A percentile compares a stretch with the other conserved stretches of the same genome.
Conservation (phyloP, 371 early-diverging fungal species). For the Mortierella sp. region DNA sequence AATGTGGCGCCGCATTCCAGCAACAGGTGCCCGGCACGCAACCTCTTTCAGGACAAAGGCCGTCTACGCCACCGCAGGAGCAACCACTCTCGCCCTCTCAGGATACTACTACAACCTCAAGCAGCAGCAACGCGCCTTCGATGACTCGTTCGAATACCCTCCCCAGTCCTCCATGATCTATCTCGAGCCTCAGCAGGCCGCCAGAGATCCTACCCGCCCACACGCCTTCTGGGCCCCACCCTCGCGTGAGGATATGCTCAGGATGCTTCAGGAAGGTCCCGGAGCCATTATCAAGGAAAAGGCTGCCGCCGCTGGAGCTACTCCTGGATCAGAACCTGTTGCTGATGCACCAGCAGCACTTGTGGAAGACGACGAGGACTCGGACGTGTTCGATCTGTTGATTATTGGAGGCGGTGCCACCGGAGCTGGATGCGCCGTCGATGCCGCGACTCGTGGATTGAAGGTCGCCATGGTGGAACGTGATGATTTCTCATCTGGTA, state of each 20-base stretch:
- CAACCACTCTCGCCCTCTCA: conserved; percentile 38
- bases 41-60: conserved; percentile 32
- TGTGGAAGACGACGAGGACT: conserved; percentile 21
- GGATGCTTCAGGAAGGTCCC: conserved; percentile 66
- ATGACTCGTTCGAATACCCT: conserved; percentile 29
- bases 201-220: conserved; percentile 57
- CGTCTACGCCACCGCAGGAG: conserved; percentile 46
- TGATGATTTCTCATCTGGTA: conserved; percentile 96
- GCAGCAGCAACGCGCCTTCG: conserved; percentile 25
- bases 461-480: conserved; percentile 98
- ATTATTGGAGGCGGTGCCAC: conserved; percentile 99
- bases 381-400: conserved; percentile 89
- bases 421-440: conserved; percentile 97
- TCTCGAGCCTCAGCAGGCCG: conserved; percentile 41
- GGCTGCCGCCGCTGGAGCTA: conserved; percentile 23
- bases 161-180: conserved; percentile 54
- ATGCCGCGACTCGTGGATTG: conserved; percentile 97
- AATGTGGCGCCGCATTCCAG: conserved; percentile 56
- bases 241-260: conserved; percentile 79
- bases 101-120: conserved; percentile 44
- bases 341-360: conserved; percentile 16
- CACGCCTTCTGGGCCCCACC: conserved; percentile 82
- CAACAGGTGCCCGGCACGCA: conserved; percentile 36
- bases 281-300: conserved; percentile 62
- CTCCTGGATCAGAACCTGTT: conserved; percentile 13